Conservation (phyloP, 1,284 basidiomycete species). For the Afroboletus lepidellus region DNA sequence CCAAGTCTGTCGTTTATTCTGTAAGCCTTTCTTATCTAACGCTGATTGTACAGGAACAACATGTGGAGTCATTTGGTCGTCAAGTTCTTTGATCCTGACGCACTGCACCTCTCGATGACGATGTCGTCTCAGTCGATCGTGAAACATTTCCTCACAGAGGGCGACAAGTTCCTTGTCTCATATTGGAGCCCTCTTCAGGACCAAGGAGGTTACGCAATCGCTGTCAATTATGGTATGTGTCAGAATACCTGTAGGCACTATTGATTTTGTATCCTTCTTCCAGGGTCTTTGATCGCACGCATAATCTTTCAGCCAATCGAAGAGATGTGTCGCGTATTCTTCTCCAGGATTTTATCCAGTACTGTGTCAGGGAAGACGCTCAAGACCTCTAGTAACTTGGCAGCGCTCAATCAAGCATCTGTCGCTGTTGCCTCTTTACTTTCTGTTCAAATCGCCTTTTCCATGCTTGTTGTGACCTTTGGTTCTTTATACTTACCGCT, state of each 20-base stretch:
- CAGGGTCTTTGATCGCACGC: constrained; percentile 88
- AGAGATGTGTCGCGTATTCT: constrained; percentile 85
- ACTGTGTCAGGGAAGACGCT: constrained; percentile 1
- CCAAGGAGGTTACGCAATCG: constrained; percentile 92
- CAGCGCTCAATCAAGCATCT: constrained; percentile 38
- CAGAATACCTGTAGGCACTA: constrained; percentile 6
- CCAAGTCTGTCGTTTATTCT: constrained; percentile 19
- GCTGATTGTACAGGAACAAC: constrained; percentile 3
- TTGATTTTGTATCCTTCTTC: constrained; percentile 1
- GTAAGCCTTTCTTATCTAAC: background rate
- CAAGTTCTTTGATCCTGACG: constrained; percentile 47
- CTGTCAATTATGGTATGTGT: constrained; percentile 84
- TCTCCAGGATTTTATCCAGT: constrained; percentile 63
- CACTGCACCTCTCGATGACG: constrained; percentile 64
- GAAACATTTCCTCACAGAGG: constrained; percentile 95
- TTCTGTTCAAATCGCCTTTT: constrained; percentile 66
- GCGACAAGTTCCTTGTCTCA: constrained; percentile 88
- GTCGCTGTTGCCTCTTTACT: constrained; percentile 54
- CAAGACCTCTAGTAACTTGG: background rate
- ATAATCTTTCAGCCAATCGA: constrained; percentile 93
- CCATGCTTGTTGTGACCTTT: constrained; percentile 72
- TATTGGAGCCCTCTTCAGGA: constrained; percentile 79
- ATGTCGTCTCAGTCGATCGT: constrained; percentile 87
- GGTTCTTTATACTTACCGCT: constrained; percentile 73
- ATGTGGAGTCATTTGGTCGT: constrained; percentile 13